A percentile compares a stretch with the other conserved stretches of the same genome.
These are phyloP conservation scores for Phytophthora sansomeana DNA, from an alignment of 352 stramenopile species.

Conservation along the genomic window DNA sequence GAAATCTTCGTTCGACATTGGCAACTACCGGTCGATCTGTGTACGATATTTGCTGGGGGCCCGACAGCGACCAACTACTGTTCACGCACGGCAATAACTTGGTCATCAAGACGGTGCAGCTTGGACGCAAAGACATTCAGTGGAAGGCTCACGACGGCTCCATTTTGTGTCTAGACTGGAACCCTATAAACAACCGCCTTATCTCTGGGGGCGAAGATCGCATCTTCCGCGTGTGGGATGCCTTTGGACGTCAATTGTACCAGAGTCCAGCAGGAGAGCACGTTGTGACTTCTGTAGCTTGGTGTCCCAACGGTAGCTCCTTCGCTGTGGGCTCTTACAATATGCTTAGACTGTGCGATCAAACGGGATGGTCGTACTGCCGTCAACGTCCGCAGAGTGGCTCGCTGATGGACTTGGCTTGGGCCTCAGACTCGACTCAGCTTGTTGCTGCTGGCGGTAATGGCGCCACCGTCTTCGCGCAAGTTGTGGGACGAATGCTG, in stretches of 20 bases:
- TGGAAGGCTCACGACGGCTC: conserved; percentile 93
- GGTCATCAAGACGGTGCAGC: conserved; percentile 93
- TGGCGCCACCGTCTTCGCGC: conserved; percentile 89
- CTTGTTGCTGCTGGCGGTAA: conserved; percentile 90
- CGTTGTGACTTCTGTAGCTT: conserved; percentile 92
- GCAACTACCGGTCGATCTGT: conserved; percentile 82
- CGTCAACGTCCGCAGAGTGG: conserved; percentile 82
- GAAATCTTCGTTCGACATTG: conserved; percentile 89
- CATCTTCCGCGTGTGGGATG: conserved; percentile 94
- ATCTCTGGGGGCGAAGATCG: conserved; percentile 94
- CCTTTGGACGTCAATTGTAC: conserved; percentile 92
- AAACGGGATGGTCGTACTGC: conserved; percentile 93
- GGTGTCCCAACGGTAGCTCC: conserved; percentile 90
- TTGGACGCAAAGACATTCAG: conserved; percentile 85
- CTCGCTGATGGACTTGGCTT: conserved; percentile 90
- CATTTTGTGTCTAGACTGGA: conserved; percentile 95
- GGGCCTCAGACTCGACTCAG: conserved; percentile 92
- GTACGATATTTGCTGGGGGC: conserved; percentile 92
- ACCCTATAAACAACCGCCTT: conserved; percentile 91
- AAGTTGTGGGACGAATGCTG: conserved; percentile 87
- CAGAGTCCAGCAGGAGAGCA: conserved; percentile 83
- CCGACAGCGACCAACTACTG: conserved; percentile 92
- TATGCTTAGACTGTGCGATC: conserved; percentile 93
- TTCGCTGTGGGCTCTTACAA: conserved; percentile 95
- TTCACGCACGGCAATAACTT: conserved; percentile 90